phyloP scores from a whole-genome alignment of 768 basidiomycete genomes.

The Tylopilus plumbeoviolaceoides region DNA sequence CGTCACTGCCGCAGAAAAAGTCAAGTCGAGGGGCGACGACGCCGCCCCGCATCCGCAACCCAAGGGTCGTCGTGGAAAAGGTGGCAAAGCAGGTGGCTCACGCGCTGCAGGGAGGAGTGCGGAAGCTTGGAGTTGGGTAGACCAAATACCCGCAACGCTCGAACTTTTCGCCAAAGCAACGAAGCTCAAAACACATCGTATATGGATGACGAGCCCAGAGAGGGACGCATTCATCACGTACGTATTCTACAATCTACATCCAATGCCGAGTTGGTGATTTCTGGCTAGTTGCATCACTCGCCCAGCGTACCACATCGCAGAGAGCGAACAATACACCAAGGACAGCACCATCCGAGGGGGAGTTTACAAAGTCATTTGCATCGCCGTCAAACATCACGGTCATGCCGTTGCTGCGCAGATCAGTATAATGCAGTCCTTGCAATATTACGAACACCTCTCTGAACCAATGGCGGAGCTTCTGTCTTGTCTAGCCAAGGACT shows the following conservation, averaged over 20 bases:
- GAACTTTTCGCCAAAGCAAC: constrained; percentile 70
- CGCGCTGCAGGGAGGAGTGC: constrained; percentile 41
- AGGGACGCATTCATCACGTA: constrained; percentile 80
- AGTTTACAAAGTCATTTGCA: constrained; percentile 86
- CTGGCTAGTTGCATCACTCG: constrained; percentile 74
- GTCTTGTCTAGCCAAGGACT: constrained; percentile 73
- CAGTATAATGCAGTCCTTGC: constrained; percentile 84
- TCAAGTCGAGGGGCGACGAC: constrained; percentile 50
- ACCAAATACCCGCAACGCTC: constrained; percentile 70
- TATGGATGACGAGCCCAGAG: constrained; percentile 89
- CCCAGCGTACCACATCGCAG: constrained; percentile 82
- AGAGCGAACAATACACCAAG: constrained; percentile 90
- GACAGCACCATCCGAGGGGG: constrained; percentile 58
- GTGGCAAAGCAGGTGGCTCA: constrained; percentile 47
- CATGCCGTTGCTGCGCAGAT: constrained; percentile 85
- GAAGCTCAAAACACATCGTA: constrained; percentile 61
- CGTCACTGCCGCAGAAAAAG: constrained; percentile 73
- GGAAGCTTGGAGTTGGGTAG: constrained; percentile 68
- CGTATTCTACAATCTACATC: not conserved
- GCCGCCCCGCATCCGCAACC: constrained; percentile 42
- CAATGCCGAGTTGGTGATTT: not conserved
- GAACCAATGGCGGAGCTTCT: constrained; percentile 94
- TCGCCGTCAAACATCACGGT: constrained; percentile 87
- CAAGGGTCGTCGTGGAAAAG: constrained; percentile 54
- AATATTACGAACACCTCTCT: constrained; percentile 91